Conservation (phyloP, 345 rosid species). For the Gossypium bickii region DNA sequence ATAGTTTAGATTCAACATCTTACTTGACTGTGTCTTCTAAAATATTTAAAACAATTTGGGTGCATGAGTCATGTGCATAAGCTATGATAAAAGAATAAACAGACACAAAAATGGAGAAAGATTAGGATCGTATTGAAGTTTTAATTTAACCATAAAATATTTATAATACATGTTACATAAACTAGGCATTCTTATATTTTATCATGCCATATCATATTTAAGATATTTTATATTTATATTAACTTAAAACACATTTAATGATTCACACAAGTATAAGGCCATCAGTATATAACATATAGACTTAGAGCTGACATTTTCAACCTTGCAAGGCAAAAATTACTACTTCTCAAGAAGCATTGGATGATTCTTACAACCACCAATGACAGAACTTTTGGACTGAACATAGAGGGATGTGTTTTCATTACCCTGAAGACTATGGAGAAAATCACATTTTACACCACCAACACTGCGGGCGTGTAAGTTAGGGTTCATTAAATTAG, state of each 20-base stretch:
- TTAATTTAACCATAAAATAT: neutral
- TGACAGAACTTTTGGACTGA: neutral
- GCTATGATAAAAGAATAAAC: no score
- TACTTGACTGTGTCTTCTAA: no score
- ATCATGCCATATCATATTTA: no score
- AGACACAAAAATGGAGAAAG: no score
- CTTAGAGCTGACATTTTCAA: neutral
- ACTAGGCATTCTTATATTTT: no score
- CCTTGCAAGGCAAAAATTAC: neutral
- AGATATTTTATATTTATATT: no score
- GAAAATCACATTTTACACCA: neutral
- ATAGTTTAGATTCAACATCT: no score
- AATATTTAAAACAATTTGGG: no score
- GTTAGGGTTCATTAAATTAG: neutral
- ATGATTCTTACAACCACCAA: slow-evolving; percentile 1
- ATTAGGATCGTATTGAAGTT: neutral
- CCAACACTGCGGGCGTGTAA: neutral
- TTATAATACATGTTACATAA: no score
- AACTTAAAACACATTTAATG: neutral
- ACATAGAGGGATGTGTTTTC: slow-evolving; percentile 35
- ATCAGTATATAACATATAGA: neutral
- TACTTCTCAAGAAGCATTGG: neutral
- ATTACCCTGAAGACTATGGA: slow-evolving; percentile 19
- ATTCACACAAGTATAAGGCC: neutral
- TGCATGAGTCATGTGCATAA: no score